Conservation (phyloP, 2,329 filamentous ascomycete species). For the Stagonosporopsis cucurbitacearum region DNA sequence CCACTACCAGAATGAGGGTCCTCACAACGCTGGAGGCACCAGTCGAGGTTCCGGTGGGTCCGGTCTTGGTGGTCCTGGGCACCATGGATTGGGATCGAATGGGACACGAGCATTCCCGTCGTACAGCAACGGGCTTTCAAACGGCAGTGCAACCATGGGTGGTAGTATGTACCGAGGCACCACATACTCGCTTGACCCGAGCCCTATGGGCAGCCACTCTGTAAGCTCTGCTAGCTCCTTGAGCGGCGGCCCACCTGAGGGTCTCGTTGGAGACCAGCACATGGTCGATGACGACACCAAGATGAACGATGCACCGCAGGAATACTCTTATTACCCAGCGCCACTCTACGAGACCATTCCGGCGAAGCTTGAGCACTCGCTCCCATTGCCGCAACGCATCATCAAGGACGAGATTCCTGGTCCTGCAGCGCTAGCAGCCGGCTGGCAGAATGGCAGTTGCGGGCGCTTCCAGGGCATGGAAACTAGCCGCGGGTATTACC, state of each 20-base stretch:
- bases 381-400: constrained; percentile 46
- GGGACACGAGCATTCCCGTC: constrained; percentile 56
- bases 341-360: constrained; percentile 53
- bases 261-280: constrained; percentile 52
- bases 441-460: constrained; percentile 51
- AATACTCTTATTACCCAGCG: constrained; percentile 57
- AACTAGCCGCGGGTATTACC: constrained; percentile 56
- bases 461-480: constrained; percentile 56
- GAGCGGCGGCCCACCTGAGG: constrained; percentile 50
- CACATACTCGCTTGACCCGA: constrained; percentile 49
- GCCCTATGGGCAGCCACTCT: constrained; percentile 51
- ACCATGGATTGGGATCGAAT: constrained; percentile 71
- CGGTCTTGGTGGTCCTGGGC: constrained; percentile 39
- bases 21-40: constrained; percentile 46
- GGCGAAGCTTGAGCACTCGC: constrained; percentile 39
- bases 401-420: constrained; percentile 54
- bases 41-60: constrained; percentile 44
- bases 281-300: constrained; percentile 48
- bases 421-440: constrained; percentile 31
- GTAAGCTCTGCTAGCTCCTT: constrained; percentile 54
- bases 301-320: constrained; percentile 51
- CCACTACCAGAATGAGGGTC: constrained; percentile 56
- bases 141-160: constrained; percentile 40
- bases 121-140: constrained; percentile 44
- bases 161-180: constrained; percentile 44